Conservation (phyloP, 1,284 basidiomycete species). For the Fomitiporia mediterranea region DNA sequence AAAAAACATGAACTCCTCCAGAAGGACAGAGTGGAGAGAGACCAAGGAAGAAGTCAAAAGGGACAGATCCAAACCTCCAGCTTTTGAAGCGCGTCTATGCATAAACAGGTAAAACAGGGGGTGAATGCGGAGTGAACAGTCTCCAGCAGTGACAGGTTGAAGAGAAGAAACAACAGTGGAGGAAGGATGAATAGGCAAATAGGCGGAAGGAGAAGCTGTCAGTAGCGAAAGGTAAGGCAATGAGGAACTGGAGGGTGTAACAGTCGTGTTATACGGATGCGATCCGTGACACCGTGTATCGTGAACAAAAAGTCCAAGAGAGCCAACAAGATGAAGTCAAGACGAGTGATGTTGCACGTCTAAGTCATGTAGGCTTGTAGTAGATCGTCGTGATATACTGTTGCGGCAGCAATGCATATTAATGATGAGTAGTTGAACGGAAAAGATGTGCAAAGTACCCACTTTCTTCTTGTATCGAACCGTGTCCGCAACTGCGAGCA, state of each 20-base stretch:
- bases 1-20: not conserved
- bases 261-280: not conserved
- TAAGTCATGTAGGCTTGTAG: slow-evolving; percentile 50
- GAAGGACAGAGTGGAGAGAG: not conserved
- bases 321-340: not conserved
- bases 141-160: not conserved
- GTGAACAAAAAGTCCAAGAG: not conserved
- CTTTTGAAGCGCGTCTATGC: slow-evolving; percentile 1
- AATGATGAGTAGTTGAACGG: slow-evolving; percentile 10
- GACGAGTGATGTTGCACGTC: not conserved
- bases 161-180: not conserved
- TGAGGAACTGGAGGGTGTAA: slow-evolving; percentile 6
- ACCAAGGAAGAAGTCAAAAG: not conserved
- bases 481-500: slow-evolving; percentile 90
- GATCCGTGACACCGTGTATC: not conserved
- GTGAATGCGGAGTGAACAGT: not conserved
- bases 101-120: not conserved
- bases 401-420: not conserved
- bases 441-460: slow-evolving; percentile 25
- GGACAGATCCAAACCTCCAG: slow-evolving; percentile 7
- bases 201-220: not conserved
- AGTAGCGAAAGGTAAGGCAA: not conserved
- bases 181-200: not conserved
- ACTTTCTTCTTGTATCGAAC: slow-evolving; percentile 94
- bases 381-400: slow-evolving; percentile 67